Evolutionary conservation across 768 basidiomycete genomes (phyloP).

Genomic region (Hirschioporus abietinus): DNA sequence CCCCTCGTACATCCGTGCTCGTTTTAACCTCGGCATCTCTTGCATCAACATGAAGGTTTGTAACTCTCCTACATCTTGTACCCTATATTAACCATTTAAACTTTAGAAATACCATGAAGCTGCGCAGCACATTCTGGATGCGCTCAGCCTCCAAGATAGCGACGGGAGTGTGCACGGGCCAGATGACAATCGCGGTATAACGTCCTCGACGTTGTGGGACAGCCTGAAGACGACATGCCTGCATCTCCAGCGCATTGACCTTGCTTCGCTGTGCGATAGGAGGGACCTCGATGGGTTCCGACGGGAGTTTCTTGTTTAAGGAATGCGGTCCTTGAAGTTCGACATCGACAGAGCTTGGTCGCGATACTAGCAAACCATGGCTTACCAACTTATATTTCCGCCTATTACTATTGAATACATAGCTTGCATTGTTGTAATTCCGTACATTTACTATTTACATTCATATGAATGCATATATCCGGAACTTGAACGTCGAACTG

Average conservation of each 20-base stretch:
- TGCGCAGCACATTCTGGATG: conserved; percentile 81
- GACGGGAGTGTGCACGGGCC: conserved; percentile 57
- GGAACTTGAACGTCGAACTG: too few species aligned
- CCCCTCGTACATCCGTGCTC: conserved; percentile 78
- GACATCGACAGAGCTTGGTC: neutral
- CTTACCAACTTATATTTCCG: too few species aligned
- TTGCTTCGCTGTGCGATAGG: conserved; percentile 67
- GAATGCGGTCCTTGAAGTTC: neutral
- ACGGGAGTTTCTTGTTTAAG: conserved; percentile 9
- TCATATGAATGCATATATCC: too few species aligned
- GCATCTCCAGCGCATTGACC: conserved; percentile 73
- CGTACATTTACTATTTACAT: too few species aligned
- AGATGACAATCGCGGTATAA: conserved; percentile 62
- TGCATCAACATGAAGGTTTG: conserved; percentile 80
- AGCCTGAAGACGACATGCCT: conserved; percentile 78
- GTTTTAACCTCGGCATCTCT: conserved; percentile 92
- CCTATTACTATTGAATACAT: too few species aligned
- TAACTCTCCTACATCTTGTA: conserved; percentile 15
- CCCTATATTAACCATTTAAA: neutral
- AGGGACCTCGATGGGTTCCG: conserved; percentile 57
- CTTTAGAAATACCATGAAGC: conserved; percentile 79
- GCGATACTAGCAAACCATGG: too few species aligned
- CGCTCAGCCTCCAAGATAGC: conserved; percentile 81
- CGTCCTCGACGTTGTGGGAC: conserved; percentile 80
- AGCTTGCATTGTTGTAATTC: too few species aligned